Conservation (phyloP, 1,139 yeast genomes). For the Kazachstania sp. region DNA sequence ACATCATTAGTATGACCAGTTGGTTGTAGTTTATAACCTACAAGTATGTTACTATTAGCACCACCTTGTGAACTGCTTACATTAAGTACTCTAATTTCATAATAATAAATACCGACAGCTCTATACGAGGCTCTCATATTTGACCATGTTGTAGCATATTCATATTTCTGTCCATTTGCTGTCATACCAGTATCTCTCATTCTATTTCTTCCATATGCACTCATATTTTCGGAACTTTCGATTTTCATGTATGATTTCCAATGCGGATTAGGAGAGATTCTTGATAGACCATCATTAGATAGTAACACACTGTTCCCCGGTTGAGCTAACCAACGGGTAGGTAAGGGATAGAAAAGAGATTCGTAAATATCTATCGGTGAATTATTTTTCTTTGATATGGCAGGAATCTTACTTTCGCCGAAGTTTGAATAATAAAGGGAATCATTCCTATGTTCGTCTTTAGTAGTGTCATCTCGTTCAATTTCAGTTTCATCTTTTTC, state of each 20-base stretch:
- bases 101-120: conserved; percentile 47
- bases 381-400: conserved; percentile 14
- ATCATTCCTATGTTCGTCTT: too few relatives aligned
- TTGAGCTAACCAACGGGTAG: conserved; percentile 32
- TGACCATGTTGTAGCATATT: conserved; percentile 36
- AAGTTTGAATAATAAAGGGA: conserved; percentile 2
- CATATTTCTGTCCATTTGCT: conserved; percentile 20
- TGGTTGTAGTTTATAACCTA: conserved; percentile 34
- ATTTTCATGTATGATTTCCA: conserved; percentile 24
- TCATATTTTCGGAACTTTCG: conserved; percentile 12
- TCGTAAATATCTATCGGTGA: conserved; percentile 18
- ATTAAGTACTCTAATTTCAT: conserved; percentile 39
- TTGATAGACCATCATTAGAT: conserved; percentile 28
- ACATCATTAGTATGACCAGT: conserved; percentile 1
- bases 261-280: conserved; percentile 24
- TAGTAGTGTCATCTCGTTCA: too few relatives aligned
- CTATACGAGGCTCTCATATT: conserved; percentile 37
- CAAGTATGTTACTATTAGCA: conserved; percentile 35
- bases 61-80: conserved; percentile 33
- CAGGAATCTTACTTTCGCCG: conserved; percentile 3
- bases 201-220: conserved; percentile 13
- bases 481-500: not conserved
- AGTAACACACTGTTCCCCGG: conserved; percentile 28
- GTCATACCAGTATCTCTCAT: conserved; percentile 14
- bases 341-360: conserved; percentile 30